Percentiles rank a stretch among this genome's conserved stretches.
These are phyloP conservation scores for Prunus padus DNA, from an alignment of 306 rosid species.

Conservation along the genomic window DNA sequence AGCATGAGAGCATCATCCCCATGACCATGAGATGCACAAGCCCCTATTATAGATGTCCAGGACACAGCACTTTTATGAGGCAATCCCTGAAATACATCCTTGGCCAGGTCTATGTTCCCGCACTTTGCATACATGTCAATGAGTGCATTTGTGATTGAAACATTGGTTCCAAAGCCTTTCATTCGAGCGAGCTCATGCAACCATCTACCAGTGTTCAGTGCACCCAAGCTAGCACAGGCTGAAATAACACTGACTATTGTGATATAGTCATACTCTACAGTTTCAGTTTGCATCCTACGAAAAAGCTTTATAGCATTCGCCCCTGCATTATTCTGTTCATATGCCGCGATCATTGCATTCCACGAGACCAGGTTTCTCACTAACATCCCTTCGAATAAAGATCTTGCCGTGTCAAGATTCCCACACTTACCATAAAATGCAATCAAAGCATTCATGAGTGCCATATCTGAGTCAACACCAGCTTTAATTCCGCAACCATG, in stretches of 20 bases:
- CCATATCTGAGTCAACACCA: constrained; percentile 13
- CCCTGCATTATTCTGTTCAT: constrained; percentile 16
- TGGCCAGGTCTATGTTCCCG: constrained; percentile 26
- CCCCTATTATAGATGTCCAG: constrained; percentile 32
- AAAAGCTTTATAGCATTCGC: background rate
- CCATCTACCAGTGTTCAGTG: constrained; percentile 9
- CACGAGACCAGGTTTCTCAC: background rate
- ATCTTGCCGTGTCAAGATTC: constrained; percentile 8
- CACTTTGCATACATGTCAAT: constrained; percentile 34
- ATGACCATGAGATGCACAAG: constrained; percentile 54
- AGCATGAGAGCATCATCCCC: constrained; percentile 53
- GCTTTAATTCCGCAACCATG: constrained; percentile 22
- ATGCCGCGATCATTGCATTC: constrained; percentile 15
- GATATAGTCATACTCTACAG: constrained; percentile 14
- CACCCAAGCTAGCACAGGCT: constrained; percentile 17
- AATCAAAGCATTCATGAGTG: constrained; percentile 24
- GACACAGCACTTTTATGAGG: constrained; percentile 12
- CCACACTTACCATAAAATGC: constrained; percentile 31
- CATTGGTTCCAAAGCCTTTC: constrained; percentile 11
- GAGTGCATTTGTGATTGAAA: constrained; percentile 19
- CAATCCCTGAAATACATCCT: constrained; percentile 11
- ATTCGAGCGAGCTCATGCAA: constrained; percentile 10
- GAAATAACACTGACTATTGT: constrained; percentile 12
- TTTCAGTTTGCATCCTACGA: constrained; percentile 4
- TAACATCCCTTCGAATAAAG: constrained; percentile 3